Evolutionary conservation across 768 basidiomycete genomes (phyloP), one percentile per base, ranked within the genome.

Genomic region (Rickenella mellea): DNA sequence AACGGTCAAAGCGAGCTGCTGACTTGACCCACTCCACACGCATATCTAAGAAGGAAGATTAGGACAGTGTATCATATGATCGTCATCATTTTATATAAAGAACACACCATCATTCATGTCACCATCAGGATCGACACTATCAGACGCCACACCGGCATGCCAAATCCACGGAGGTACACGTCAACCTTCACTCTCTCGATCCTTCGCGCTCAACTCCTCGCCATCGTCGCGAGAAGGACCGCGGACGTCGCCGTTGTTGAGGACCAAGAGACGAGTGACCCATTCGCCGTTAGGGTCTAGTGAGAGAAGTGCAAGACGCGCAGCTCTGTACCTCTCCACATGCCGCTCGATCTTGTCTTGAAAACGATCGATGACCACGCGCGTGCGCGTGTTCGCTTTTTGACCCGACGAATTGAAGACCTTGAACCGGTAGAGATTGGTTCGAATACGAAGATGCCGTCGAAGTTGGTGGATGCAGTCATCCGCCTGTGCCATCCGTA

Each of bases 391-490:
- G n/a, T n/a, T n/a, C n/a, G n/a, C n/a, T n/a, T n/a, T n/a, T n/a
- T n/a, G n/a, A n/a, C n/a, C n/a, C n/a, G n/a, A n/a, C n/a, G n/a
- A n/a, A n/a, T n/a, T n/a, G n/a, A n/a, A n/a, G n/a, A n/a, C n/a
- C n/a, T n/a, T n/a, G n/a, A n/a, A n/a, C n/a, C n/a, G n/a, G n/a
- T n/a, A n/a, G n/a, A n/a, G n/a, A n/a, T n/a, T n/a, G n/a, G n/a
- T n/a, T n/a, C n/a, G n/a, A n/a, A n/a, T n/a, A n/a, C n/a, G n/a
- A n/a, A n/a, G n/a, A n/a, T n/a, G n/a, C n/a, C n/a, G n/a, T n/a
- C 55, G 54, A 4, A 58, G 38, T 14, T 41, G 28, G 1, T 21
- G 19, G 5, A 59, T 32, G 1, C 49, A 49, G 15, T 51, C 48
- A 4, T 21, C 26, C 1, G 48, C 45, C 33, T 56, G 55, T 1